Conservation (phyloP, 495 filamentous ascomycete species). For the Penicillium odoratum region DNA sequence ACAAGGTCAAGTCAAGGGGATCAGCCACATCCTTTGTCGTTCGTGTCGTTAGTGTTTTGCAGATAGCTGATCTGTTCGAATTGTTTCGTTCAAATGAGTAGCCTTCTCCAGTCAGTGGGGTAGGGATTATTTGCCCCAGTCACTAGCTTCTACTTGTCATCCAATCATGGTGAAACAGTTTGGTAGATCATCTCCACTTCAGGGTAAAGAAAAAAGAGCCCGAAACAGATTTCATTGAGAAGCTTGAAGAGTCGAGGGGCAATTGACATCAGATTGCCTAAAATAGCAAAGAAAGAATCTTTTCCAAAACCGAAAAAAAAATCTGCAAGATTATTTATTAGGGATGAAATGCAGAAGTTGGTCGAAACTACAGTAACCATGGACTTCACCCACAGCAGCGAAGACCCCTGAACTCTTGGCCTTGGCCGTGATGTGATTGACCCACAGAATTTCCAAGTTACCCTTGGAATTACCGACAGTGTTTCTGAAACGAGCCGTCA, state of each 20-base stretch:
- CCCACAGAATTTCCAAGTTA: constrained; percentile 5
- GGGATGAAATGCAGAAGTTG: not conserved
- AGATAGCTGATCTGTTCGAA: not conserved
- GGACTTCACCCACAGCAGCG: not conserved
- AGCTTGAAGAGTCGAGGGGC: not conserved
- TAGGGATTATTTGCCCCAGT: not conserved
- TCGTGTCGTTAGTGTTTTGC: constrained; percentile 1
- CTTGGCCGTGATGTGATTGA: not conserved
- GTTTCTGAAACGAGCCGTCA: not conserved
- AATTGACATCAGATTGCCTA: not conserved
- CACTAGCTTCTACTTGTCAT: not conserved
- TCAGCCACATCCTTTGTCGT: not conserved
- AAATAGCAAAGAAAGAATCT: not conserved
- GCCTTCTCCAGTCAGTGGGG: constrained; percentile 5
- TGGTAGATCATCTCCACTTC: not conserved
- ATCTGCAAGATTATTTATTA: no score
- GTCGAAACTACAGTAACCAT: not conserved
- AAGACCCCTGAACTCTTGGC: constrained; percentile 5
- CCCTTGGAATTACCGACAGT: not conserved
- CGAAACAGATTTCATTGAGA: not conserved
- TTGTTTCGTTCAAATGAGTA: not conserved
- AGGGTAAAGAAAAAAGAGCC: not conserved
- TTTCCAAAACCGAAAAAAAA: not conserved
- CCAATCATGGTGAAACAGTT: not conserved
- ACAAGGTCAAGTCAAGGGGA: not conserved